These are phyloP conservation scores for Niebla homalea DNA, from an alignment of 495 filamentous ascomycete species.

Conservation along the genomic window DNA sequence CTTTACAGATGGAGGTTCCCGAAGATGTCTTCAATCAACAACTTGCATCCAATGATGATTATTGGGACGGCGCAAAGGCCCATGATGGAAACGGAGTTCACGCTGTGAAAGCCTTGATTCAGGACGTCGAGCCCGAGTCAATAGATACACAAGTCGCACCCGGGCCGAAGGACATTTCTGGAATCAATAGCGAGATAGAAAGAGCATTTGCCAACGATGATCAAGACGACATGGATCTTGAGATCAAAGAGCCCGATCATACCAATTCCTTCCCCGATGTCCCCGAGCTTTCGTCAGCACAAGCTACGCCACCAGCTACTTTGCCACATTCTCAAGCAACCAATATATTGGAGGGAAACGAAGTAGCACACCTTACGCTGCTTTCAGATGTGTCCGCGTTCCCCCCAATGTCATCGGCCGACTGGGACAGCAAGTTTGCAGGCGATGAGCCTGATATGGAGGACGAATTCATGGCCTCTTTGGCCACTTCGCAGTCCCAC, in stretches of 20 bases:
- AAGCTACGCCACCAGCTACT: constrained; percentile 10
- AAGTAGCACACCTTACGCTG: constrained; percentile 9
- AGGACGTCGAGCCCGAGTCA: too few relatives aligned
- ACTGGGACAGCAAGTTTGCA: background rate
- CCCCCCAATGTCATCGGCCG: background rate
- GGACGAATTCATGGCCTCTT: constrained; percentile 10
- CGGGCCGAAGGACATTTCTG: background rate
- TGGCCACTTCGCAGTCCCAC: background rate
- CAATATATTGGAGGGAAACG: constrained; percentile 29
- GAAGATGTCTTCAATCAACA: too few relatives aligned
- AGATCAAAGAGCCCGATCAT: constrained; percentile 7
- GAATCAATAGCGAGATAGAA: background rate
- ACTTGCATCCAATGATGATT: too few relatives aligned
- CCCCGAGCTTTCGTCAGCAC: constrained; percentile 24
- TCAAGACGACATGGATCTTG: background rate
- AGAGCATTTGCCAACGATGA: background rate
- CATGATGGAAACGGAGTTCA: too few relatives aligned
- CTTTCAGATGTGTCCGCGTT: background rate
- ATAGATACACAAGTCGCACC: too few relatives aligned
- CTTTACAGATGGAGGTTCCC: too few relatives aligned
- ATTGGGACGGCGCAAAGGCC: too few relatives aligned
- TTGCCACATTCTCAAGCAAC: constrained; percentile 30
- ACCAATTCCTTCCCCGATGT: constrained; percentile 53
- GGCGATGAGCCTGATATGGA: background rate
- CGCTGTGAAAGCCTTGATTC: too few relatives aligned